phyloP scores from a whole-genome alignment of 23 red algal genomes.

The Gracilaria vermiculophylla region DNA sequence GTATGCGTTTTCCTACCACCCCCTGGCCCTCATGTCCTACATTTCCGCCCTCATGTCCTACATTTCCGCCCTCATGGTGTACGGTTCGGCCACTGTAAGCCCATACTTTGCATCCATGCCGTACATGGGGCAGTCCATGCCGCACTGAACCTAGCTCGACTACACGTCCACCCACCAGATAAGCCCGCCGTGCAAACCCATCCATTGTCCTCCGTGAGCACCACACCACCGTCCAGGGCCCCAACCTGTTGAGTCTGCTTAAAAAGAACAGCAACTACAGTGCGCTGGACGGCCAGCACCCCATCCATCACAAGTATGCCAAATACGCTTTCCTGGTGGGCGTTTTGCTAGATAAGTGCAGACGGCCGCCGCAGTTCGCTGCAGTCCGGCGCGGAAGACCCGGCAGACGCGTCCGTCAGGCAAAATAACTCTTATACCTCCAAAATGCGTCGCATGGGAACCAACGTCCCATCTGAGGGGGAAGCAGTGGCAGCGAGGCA shows the following conservation, averaged over 20 bases:
- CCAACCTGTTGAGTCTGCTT: neutral
- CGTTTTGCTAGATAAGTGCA: conserved; percentile 26
- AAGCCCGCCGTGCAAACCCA: conserved; percentile 5
- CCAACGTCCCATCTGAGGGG: too few species aligned
- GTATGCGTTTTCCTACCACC: neutral
- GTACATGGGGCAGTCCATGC: neutral
- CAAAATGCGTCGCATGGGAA: conserved; percentile 18
- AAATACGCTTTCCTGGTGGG: conserved; percentile 48
- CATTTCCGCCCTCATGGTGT: neutral
- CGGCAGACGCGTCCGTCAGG: conserved; percentile 21
- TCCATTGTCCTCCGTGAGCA: neutral
- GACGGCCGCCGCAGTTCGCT: conserved; percentile 18
- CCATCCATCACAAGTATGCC: conserved; percentile 40
- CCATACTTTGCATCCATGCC: neutral
- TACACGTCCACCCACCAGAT: neutral
- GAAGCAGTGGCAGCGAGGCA: too few species aligned
- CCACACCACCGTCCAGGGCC: neutral
- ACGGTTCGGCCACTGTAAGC: neutral
- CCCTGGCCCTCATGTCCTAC: too few species aligned
- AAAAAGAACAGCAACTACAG: conserved; percentile 30
- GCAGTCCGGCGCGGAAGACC: conserved; percentile 33
- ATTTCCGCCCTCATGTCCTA: conserved; percentile 1
- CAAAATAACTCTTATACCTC: neutral
- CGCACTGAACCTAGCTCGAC: neutral
- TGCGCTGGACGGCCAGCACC: neutral